Evolutionary conservation across 106 monocot genomes (phyloP).

Genomic region (Hemerocallis citrina): DNA sequence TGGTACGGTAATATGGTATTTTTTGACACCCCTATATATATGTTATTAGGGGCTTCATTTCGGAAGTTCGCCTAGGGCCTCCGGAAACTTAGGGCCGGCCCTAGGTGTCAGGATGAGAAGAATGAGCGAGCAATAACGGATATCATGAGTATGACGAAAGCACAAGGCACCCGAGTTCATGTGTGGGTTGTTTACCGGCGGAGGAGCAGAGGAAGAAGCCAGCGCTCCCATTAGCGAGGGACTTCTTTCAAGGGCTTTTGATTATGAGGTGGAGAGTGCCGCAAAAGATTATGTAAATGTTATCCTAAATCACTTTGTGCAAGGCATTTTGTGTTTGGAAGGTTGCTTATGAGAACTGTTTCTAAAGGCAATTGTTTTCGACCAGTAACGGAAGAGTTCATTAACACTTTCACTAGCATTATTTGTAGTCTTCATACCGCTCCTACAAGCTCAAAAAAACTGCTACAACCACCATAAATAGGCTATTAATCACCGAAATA

Average conservation of each 20-base stretch:
- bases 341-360: too few species aligned
- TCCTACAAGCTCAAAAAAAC: too few species aligned
- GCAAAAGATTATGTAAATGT: slow-evolving; percentile 80
- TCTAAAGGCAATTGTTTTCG: too few species aligned
- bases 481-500: too few species aligned
- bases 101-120: slow-evolving; percentile 61
- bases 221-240: slow-evolving; percentile 63
- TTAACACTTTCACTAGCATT: too few species aligned
- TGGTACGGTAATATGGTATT: too few species aligned
- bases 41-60: too few species aligned
- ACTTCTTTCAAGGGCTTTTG: slow-evolving; percentile 79
- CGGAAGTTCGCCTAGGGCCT: too few species aligned
- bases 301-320: slow-evolving; percentile 68
- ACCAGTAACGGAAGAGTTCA: too few species aligned
- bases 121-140: slow-evolving; percentile 64
- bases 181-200: slow-evolving; percentile 70
- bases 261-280: slow-evolving; percentile 76
- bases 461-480: too few species aligned
- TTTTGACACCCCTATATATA: too few species aligned
- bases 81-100: slow-evolving; percentile 65
- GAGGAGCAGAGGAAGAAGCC: slow-evolving; percentile 79
- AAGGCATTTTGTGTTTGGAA: slow-evolving; percentile 84
- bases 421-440: too few species aligned
- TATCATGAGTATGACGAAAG: slow-evolving; percentile 46
- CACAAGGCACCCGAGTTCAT: slow-evolving; percentile 79